Conservation (phyloP, 2,329 filamentous ascomycete species). For the Drechslerella coelobrocha region DNA sequence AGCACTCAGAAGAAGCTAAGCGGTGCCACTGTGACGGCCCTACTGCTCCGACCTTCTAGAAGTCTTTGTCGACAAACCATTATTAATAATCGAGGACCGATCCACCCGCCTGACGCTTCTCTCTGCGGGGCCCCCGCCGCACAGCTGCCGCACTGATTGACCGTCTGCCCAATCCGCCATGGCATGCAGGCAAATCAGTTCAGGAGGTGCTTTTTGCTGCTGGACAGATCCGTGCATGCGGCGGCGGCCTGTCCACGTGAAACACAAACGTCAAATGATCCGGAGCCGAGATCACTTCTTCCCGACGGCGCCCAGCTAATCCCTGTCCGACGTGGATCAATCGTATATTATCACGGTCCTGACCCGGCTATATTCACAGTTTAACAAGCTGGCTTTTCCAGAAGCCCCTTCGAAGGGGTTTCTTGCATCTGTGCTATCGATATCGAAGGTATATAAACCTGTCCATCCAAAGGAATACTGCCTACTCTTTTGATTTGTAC, state of each 20-base stretch:
- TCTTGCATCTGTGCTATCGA: background rate
- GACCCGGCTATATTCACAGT: conserved; percentile 20
- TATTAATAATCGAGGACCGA: background rate
- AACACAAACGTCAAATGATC: conserved; percentile 32
- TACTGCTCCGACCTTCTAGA: background rate
- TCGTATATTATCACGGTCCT: conserved; percentile 16
- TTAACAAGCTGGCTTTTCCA: conserved; percentile 48
- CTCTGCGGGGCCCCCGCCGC: too few species aligned
- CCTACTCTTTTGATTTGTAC: too few species aligned
- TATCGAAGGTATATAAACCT: background rate
- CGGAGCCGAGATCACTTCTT: conserved; percentile 50
- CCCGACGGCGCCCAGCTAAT: conserved; percentile 45
- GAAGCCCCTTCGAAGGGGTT: conserved; percentile 27
- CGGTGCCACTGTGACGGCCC: background rate
- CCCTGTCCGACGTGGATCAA: conserved; percentile 46
- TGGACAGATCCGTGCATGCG: too few species aligned
- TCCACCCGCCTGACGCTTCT: too few species aligned
- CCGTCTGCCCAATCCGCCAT: too few species aligned
- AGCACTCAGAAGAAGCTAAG: too few species aligned
- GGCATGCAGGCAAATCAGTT: too few species aligned
- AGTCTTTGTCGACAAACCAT: background rate
- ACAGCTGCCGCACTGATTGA: too few species aligned
- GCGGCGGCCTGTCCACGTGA: conserved; percentile 2
- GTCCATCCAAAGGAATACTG: too few species aligned
- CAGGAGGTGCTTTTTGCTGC: too few species aligned